Evolutionary conservation across 495 filamentous ascomycete genomes (phyloP).

Genomic region (Podospora pseudocomata): DNA sequence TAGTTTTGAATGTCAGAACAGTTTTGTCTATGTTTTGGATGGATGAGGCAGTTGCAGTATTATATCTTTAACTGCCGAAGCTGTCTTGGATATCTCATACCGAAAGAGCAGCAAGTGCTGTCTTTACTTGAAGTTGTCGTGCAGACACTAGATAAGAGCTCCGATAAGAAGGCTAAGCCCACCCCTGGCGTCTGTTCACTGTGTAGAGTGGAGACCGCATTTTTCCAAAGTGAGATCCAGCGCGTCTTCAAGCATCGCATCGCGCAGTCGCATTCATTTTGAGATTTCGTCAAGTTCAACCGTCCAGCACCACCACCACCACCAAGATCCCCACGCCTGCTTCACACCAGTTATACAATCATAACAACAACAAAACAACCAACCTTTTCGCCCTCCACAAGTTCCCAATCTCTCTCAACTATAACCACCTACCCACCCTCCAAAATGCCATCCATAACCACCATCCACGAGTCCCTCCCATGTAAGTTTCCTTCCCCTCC

Average conservation of each 20-base stretch:
- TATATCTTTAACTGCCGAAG: neutral
- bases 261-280: conserved; percentile 13
- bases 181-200: neutral
- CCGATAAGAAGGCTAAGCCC: neutral
- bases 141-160: neutral
- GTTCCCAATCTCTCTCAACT: conserved; percentile 11
- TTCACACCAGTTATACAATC: neutral
- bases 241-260: neutral
- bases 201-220: conserved; percentile 12
- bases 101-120: neutral
- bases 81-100: neutral
- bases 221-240: conserved; percentile 6
- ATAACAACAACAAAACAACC: neutral
- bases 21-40: neutral
- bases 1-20: neutral
- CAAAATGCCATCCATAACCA: conserved; percentile 65
- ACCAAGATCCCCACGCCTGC: neutral
- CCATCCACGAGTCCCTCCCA: conserved; percentile 77
- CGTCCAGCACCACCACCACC: neutral
- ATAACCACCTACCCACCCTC: neutral
- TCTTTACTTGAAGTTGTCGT: neutral
- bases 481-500: conserved; percentile 51
- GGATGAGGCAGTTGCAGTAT: neutral
- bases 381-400: conserved; percentile 3
- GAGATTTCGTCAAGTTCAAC: neutral